Percentiles rank a stretch among this genome's conserved stretches.
Conservation (phyloP, 2,329 filamentous ascomycete genomes). For the Phaeomoniella chlamydospora region DNA sequence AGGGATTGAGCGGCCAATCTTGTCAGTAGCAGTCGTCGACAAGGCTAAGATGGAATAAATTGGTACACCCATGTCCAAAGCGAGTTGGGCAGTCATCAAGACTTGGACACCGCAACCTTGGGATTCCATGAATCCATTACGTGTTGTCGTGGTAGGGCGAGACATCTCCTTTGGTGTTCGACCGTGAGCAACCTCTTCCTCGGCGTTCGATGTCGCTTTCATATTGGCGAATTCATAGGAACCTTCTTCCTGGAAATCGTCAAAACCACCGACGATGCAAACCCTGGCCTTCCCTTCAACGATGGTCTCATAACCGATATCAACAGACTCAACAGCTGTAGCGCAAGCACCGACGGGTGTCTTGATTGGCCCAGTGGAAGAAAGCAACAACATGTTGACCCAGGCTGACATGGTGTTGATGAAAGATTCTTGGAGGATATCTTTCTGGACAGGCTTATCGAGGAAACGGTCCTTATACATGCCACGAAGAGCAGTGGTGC, state of each 20-base stretch:
- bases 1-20: constrained; percentile 95
- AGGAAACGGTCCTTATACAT: constrained; percentile 98
- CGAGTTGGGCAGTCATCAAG: constrained; percentile 94
- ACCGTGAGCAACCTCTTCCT: constrained; percentile 90
- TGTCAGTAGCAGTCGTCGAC: constrained; percentile 93
- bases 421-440: constrained; percentile 97
- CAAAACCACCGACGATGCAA: constrained; percentile 95
- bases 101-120: constrained; percentile 97
- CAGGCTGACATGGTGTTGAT: constrained; percentile 99
- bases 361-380: constrained; percentile 95
- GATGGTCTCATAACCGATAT: constrained; percentile 97
- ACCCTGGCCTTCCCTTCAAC: constrained; percentile 95
- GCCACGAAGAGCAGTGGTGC: constrained; percentile 75
- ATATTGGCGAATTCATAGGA: constrained; percentile 99
- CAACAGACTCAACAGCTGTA: constrained; percentile 90
- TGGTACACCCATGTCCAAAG: constrained; percentile 94
- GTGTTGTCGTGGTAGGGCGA: constrained; percentile 86
- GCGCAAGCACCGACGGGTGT: constrained; percentile 96
- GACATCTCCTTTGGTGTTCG: constrained; percentile 97
- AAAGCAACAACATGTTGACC: constrained; percentile 98
- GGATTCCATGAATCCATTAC: constrained; percentile 98
- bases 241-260: constrained; percentile 98
- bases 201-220: constrained; percentile 97
- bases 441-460: constrained; percentile 94
- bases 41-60: constrained; percentile 91